A percentile compares a stretch with the other conserved stretches of the same genome.
phyloP scores from a whole-genome alignment of 192 early-diverging fungal genomes.

The Jimgerdemannia lactiflua region DNA sequence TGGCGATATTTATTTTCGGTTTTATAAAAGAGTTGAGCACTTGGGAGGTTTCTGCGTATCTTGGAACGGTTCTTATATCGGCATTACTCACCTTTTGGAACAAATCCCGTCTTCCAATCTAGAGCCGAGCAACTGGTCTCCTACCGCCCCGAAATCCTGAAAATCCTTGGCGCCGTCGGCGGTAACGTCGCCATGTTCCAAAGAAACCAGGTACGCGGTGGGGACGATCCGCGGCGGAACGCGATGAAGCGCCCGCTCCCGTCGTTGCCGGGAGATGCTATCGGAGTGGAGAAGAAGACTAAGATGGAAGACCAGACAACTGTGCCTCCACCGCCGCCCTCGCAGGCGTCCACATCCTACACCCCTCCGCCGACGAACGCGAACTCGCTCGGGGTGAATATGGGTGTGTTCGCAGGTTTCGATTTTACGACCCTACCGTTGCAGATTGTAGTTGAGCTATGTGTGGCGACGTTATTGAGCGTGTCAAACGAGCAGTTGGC shows the following conservation, averaged over 20 bases:
- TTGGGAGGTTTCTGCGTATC: too few relatives aligned
- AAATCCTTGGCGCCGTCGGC: slow-evolving; percentile 21
- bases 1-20: not conserved
- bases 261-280: not conserved
- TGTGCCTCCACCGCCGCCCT: not conserved
- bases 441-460: slow-evolving; percentile 23
- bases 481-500: slow-evolving; percentile 21
- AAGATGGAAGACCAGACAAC: not conserved
- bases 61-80: too few relatives aligned
- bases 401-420: slow-evolving; percentile 9
- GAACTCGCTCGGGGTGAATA: slow-evolving; percentile 4
- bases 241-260: slow-evolving; percentile 1
- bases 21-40: too few relatives aligned
- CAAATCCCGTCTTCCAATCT: not conserved
- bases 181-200: slow-evolving; percentile 29
- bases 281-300: slow-evolving; percentile 7
- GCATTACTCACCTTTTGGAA: not conserved
- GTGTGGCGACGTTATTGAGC: slow-evolving; percentile 26
- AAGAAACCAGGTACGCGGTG: not conserved
- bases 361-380: not conserved
- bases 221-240: not conserved
- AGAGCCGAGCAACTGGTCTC: slow-evolving; percentile 17
- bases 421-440: slow-evolving; percentile 24
- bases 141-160: slow-evolving; percentile 20
- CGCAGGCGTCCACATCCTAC: not conserved